Percentiles rank a stretch among this genome's conserved stretches.
phyloP scores from a whole-genome alignment of 2,329 filamentous ascomycete genomes.

The Fusarium redolens region DNA sequence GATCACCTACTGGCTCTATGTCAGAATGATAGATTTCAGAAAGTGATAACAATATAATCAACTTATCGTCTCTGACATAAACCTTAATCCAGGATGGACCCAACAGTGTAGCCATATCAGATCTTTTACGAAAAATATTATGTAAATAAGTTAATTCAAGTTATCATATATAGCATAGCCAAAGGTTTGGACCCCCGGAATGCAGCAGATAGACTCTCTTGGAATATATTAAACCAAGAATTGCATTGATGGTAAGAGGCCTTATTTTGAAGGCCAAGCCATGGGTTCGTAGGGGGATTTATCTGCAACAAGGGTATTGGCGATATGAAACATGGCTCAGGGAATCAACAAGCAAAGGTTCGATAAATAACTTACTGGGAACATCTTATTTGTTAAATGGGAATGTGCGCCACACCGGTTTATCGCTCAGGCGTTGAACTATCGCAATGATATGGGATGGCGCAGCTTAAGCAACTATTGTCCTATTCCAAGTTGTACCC shows the following conservation, averaged over 20 bases:
- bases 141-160: background rate
- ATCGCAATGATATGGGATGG: background rate
- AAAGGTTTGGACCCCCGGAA: background rate
- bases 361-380: background rate
- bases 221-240: background rate
- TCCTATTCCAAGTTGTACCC: background rate
- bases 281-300: background rate
- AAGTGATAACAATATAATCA: background rate
- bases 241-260: background rate
- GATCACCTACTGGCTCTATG: background rate
- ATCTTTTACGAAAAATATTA: background rate
- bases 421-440: background rate
- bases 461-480: background rate
- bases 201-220: background rate
- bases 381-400: background rate
- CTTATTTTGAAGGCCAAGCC: background rate
- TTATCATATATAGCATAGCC: background rate
- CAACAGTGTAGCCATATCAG: no score
- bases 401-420: background rate
- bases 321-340: slow-evolving; percentile 1
- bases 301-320: background rate
- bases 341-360: background rate
- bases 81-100: background rate
- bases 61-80: no score
- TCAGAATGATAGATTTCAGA: background rate